phyloP scores from a whole-genome alignment of 208 protist genomes.

The Trypanosomatidae sp. region DNA sequence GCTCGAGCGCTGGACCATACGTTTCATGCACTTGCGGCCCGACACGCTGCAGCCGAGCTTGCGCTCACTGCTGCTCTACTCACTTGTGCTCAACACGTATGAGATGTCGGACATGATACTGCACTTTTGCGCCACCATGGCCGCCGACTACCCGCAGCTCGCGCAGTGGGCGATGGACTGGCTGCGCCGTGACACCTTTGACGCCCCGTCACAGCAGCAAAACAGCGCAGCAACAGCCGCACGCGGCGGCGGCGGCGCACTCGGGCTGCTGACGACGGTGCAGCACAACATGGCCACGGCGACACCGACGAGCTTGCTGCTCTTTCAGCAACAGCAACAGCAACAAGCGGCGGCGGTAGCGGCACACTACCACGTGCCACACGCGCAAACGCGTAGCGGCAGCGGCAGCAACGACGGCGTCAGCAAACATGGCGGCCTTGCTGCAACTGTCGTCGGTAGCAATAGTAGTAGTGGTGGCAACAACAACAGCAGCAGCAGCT shows the following conservation, averaged over 20 bases:
- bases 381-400: too few relatives aligned
- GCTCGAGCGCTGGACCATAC: slow-evolving; percentile 58
- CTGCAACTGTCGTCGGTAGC: not conserved
- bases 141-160: slow-evolving; percentile 60
- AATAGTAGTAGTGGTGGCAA: not conserved
- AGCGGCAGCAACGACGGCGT: slow-evolving; percentile 12
- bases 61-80: slow-evolving; percentile 93
- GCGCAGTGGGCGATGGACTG: slow-evolving; percentile 81
- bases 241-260: too few relatives aligned
- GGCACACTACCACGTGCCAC: not conserved
- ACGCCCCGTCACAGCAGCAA: too few relatives aligned
- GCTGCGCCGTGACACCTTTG: slow-evolving; percentile 38
- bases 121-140: slow-evolving; percentile 88
- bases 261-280: not conserved
- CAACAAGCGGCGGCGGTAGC: not conserved
- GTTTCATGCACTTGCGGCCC: slow-evolving; percentile 79
- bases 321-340: not conserved
- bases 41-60: slow-evolving; percentile 89
- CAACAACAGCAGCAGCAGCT: slow-evolving; percentile 1
- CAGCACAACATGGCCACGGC: too few relatives aligned
- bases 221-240: too few relatives aligned
- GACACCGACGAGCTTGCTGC: too few relatives aligned
- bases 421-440: not conserved
- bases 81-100: slow-evolving; percentile 86
- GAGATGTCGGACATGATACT: slow-evolving; percentile 95